Evolutionary conservation across 2,329 filamentous ascomycete genomes (phyloP).

Genomic region (Botrytis galanthina): DNA sequence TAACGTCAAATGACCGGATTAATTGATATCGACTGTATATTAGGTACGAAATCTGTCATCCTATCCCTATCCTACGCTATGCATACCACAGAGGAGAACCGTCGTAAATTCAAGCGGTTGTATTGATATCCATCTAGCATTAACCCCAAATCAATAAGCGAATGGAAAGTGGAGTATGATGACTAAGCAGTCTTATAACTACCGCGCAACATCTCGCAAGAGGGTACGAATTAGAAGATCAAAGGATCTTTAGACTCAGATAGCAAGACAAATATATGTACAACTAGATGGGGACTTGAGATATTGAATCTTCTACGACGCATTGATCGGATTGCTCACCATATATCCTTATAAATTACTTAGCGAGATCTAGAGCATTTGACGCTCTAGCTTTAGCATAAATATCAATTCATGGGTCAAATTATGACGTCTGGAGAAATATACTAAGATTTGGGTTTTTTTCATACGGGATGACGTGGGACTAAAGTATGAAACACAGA

Average conservation of each 20-base stretch:
- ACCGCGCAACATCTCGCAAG: background rate
- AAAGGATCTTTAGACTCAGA: rapidly evolving
- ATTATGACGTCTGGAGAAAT: rapidly evolving
- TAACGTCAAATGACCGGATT: too few species aligned
- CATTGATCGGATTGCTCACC: background rate
- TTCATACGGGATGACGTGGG: rapidly evolving
- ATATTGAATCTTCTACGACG: rapidly evolving
- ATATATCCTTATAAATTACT: background rate
- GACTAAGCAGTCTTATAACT: background rate
- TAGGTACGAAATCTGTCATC: too few species aligned
- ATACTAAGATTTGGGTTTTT: rapidly evolving
- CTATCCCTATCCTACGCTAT: too few species aligned
- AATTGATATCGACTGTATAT: too few species aligned
- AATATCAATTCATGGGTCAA: rapidly evolving
- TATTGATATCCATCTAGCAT: background rate
- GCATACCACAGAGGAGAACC: too few species aligned
- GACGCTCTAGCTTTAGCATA: background rate
- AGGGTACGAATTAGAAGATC: background rate
- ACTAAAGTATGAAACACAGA: background rate
- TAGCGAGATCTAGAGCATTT: background rate
- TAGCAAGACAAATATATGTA: rapidly evolving
- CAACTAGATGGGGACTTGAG: rapidly evolving
- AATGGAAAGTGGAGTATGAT: rapidly evolving
- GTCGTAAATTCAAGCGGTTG: background rate
- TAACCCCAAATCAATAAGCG: background rate